phyloP scores from a whole-genome alignment of 345 rosid genomes.

The Populus simonii region DNA sequence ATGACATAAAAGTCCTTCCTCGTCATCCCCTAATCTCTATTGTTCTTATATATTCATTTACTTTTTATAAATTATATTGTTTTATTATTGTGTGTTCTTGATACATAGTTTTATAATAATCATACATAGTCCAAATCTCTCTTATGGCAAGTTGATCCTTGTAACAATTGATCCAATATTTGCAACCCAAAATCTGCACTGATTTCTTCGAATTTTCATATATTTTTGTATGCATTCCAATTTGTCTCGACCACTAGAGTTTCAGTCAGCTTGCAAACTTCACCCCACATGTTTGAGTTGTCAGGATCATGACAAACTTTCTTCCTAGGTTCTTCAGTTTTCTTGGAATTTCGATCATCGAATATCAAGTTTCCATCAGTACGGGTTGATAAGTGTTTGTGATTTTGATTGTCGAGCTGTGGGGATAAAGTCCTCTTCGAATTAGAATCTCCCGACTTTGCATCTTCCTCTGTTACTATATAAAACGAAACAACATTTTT shows the following conservation, averaged over 20 bases:
- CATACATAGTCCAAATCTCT: conserved; percentile 1
- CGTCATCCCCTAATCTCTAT: too few relatives aligned
- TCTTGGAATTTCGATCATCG: conserved; percentile 14
- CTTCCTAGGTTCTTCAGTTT: conserved; percentile 15
- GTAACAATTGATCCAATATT: conserved; percentile 37
- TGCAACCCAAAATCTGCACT: conserved; percentile 33
- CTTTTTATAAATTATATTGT: too few relatives aligned
- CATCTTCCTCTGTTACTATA: conserved; percentile 19
- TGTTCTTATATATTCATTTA: too few relatives aligned
- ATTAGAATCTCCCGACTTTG: conserved; percentile 11
- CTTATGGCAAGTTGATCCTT: conserved; percentile 27
- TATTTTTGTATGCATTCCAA: conserved; percentile 20
- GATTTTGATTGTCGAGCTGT: conserved; percentile 19
- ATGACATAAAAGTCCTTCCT: too few relatives aligned
- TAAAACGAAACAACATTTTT: not conserved
- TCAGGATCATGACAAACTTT: not conserved
- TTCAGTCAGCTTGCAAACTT: conserved; percentile 24
- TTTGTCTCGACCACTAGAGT: conserved; percentile 19
- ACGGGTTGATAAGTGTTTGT: conserved; percentile 1
- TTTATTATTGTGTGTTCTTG: too few relatives aligned
- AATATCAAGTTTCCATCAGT: conserved; percentile 10
- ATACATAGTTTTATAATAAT: too few relatives aligned
- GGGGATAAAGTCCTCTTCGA: conserved; percentile 32
- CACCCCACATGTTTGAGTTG: conserved; percentile 22
- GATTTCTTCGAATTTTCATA: conserved; percentile 21